These are phyloP conservation scores for Gautieria morchelliformis DNA, from an alignment of 768 basidiomycete genomes.

Conservation along the genomic window DNA sequence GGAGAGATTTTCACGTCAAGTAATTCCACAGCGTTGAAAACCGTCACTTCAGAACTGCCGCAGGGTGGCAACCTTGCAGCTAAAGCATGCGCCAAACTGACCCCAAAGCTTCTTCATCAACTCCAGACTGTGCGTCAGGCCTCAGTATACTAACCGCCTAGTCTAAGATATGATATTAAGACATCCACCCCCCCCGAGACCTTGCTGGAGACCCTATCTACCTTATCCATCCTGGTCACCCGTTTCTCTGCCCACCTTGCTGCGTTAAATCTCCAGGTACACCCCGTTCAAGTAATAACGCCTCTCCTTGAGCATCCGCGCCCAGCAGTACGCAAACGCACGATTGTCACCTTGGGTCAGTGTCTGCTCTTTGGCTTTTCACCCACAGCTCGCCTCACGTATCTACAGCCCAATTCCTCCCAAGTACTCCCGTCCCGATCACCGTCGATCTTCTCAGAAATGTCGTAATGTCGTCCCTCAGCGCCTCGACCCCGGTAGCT, in stretches of 20 bases:
- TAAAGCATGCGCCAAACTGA: conserved; percentile 74
- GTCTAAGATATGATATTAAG: conserved; percentile 24
- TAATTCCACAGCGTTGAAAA: conserved; percentile 66
- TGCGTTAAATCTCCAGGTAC: conserved; percentile 39
- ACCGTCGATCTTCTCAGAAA: conserved; percentile 52
- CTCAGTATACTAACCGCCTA: background rate
- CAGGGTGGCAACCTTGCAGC: conserved; percentile 70
- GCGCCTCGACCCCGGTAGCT: conserved; percentile 42
- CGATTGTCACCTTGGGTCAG: conserved; percentile 59
- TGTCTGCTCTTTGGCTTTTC: background rate
- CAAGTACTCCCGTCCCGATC: conserved; percentile 52
- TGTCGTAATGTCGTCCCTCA: conserved; percentile 52
- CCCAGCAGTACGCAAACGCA: conserved; percentile 86
- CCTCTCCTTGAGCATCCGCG: conserved; percentile 68
- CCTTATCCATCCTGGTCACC: conserved; percentile 79
- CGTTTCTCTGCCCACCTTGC: conserved; percentile 70
- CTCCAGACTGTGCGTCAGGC: conserved; percentile 52
- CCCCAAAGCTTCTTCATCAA: conserved; percentile 73
- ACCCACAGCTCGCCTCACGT: background rate
- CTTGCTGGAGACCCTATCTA: conserved; percentile 73
- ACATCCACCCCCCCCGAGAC: conserved; percentile 68
- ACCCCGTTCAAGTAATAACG: conserved; percentile 57
- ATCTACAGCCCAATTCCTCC: conserved; percentile 61
- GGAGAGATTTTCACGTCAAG: background rate
- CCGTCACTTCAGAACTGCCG: conserved; percentile 85